Evolutionary conservation across 495 filamentous ascomycete species (phyloP).

Genomic region (Lepidopterella palustris): DNA sequence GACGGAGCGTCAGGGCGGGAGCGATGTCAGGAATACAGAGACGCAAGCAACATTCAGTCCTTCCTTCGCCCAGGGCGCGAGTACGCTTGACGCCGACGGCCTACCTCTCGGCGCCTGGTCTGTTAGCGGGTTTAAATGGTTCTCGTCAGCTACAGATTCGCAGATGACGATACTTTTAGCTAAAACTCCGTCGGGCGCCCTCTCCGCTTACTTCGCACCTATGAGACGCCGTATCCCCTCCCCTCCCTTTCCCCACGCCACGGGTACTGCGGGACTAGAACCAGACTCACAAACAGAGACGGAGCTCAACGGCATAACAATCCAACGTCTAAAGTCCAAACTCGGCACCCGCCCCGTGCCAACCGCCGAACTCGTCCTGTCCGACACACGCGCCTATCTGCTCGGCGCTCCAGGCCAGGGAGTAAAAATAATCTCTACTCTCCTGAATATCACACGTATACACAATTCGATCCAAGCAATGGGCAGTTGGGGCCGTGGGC

Average conservation of each 20-base stretch:
- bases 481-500: slow-evolving; percentile 52
- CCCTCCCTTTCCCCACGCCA: slow-evolving; percentile 27
- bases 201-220: slow-evolving; percentile 64
- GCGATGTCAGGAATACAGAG: slow-evolving; percentile 66
- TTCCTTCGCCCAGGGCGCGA: slow-evolving; percentile 5
- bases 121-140: slow-evolving; percentile 70
- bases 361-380: slow-evolving; percentile 62
- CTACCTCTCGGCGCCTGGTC: slow-evolving; percentile 52
- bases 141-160: slow-evolving; percentile 67
- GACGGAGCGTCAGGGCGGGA: slow-evolving; percentile 72
- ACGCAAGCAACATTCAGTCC: slow-evolving; percentile 48
- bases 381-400: slow-evolving; percentile 55
- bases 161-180: slow-evolving; percentile 66
- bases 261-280: slow-evolving; percentile 3
- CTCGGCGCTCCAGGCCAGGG: slow-evolving; percentile 58
- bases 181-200: slow-evolving; percentile 44
- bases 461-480: slow-evolving; percentile 55
- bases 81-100: slow-evolving; percentile 32
- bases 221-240: slow-evolving; percentile 44
- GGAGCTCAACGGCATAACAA: slow-evolving; percentile 58
- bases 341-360: slow-evolving; percentile 63
- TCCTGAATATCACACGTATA: slow-evolving; percentile 64
- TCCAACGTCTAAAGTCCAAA: slow-evolving; percentile 64
- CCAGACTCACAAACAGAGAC: no score
- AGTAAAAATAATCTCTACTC: slow-evolving; percentile 56